A percentile compares a stretch with the other conserved stretches of the same genome.
These are phyloP conservation scores for Entonaema liquescens DNA, from an alignment of 495 filamentous ascomycete species.

Conservation along the genomic window DNA sequence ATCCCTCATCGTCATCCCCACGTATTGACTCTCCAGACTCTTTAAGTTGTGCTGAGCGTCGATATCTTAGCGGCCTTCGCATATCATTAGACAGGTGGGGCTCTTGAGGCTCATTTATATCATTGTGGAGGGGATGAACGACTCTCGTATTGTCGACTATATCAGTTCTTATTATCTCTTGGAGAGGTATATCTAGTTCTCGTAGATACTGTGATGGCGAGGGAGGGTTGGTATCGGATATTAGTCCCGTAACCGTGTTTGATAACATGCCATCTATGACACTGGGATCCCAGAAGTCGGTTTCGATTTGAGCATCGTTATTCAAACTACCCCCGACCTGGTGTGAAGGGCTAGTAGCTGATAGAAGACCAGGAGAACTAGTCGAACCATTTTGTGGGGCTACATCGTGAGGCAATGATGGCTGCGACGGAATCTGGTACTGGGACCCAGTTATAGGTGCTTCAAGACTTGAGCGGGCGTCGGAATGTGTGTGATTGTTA, in stretches of 20 bases:
- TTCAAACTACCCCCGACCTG: not conserved
- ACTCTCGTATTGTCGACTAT: not conserved
- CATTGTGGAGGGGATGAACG: not conserved
- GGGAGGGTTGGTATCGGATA: not conserved
- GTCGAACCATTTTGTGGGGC: not conserved
- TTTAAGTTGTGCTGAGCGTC: conserved; percentile 15
- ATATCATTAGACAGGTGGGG: not conserved
- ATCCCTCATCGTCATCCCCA: conserved; percentile 19
- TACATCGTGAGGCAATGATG: not conserved
- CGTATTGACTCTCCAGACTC: not conserved
- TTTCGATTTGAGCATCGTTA: not conserved
- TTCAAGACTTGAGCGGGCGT: not conserved
- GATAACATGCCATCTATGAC: not conserved
- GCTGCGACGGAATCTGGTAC: not conserved
- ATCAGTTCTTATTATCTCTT: not conserved
- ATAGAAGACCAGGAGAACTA: not conserved
- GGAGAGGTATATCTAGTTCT: not conserved
- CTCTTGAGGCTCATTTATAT: not conserved
- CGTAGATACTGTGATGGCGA: conserved; percentile 9
- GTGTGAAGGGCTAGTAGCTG: not conserved
- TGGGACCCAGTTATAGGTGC: not conserved
- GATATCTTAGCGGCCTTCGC: conserved; percentile 10
- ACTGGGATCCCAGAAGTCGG: conserved; percentile 2
- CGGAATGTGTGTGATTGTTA: not conserved
- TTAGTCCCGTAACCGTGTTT: not conserved